Base-by-base conservation (phyloP, 768 basidiomycete genomes). In the Serpula lacrymans region DNA sequence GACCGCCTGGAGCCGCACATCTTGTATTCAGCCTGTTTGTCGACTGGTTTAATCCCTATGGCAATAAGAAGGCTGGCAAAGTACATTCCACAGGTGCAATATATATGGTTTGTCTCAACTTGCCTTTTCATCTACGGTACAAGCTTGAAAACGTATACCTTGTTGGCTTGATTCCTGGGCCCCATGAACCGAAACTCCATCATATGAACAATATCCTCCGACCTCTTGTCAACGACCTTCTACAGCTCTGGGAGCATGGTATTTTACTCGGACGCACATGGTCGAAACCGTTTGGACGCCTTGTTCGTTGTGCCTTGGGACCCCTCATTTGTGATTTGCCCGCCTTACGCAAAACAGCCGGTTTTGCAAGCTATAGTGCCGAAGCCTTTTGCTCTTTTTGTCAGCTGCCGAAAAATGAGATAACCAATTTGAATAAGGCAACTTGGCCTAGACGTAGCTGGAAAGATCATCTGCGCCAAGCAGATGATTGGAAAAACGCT, bases 131-230 rank as follows among this genome's bases (percentile, higher is more conserved):
- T 10, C 24, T 55, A 14, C 53, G 58, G 8, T 64, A 62, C 41
- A 50, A 54, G 27, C 26, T 51, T 0, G 62, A 70, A 43, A 70
- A 73, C 43, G 58, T 73, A 49, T 72, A 57, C 42, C 43, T 65
- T 0, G 59, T 44, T 2, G 69, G 60, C 1, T 49, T 74, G 35
- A 64, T 72, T 18, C 68, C 69, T 6, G 68, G 71, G 0, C 71
- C 70, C 0, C 43, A 56, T 1, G 60, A 65, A 33, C 69, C 70
- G 0, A 49, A 49, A 1, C 38, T 59, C 0, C 37, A 55, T 0
- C 42, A 63, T 25, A 50, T 69, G 11, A 69, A 72, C 28, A 65
- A 68, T 32, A 50, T 67, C 26, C 45, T 74, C 3, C 13, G 22
- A 0, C 65, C 61, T 1, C 53, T 72, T 9, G 55, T 72, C 7